These are phyloP conservation scores for Mucor plumbeus DNA, from an alignment of 371 early-diverging fungal genomes.

Conservation along the genomic window DNA sequence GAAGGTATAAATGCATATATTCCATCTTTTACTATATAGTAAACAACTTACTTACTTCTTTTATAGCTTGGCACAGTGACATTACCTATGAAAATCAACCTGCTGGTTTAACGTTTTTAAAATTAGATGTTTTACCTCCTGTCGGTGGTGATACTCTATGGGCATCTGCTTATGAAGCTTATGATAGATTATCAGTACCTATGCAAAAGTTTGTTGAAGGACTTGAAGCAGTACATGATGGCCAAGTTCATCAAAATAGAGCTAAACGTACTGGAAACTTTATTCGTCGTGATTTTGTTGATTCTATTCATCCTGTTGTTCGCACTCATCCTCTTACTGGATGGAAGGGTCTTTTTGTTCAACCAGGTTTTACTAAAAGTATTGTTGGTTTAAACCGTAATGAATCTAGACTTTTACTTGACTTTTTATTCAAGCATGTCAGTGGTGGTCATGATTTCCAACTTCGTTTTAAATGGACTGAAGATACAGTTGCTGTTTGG, in stretches of 20 bases:
- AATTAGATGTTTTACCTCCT: constrained; percentile 57
- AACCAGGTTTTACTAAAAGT: constrained; percentile 60
- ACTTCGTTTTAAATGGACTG: constrained; percentile 67
- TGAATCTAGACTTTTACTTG: constrained; percentile 60
- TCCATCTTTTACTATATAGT: not conserved
- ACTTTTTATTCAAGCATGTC: constrained; percentile 42
- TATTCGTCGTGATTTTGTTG: constrained; percentile 51
- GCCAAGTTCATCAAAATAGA: constrained; percentile 41
- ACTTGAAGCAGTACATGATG: constrained; percentile 62
- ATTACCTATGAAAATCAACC: constrained; percentile 67
- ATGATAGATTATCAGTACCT: constrained; percentile 62
- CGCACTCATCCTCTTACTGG: constrained; percentile 57
- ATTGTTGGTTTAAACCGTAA: constrained; percentile 53
- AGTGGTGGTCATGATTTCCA: constrained; percentile 60
- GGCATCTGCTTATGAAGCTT: constrained; percentile 64
- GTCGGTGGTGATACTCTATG: constrained; percentile 69
- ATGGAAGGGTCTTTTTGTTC: constrained; percentile 67
- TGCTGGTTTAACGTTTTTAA: constrained; percentile 59
- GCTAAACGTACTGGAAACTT: constrained; percentile 41
- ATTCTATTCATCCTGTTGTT: constrained; percentile 47
- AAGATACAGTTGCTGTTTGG: constrained; percentile 67
- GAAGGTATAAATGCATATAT: not conserved
- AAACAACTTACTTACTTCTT: not conserved
- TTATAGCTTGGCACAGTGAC: constrained; percentile 60
- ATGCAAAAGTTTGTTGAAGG: constrained; percentile 63